These are phyloP conservation scores for Hordeum vulgare DNA, from an alignment of 176 grass and related monocot genomes.

Conservation along the genomic window MorexV3_pseudomolecules_assembly NC_058523.1:72029803-72030302, in stretches of 20 bases:
- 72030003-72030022: neutral
- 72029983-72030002: neutral
- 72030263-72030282: neutral
- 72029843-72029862: neutral
- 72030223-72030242: neutral
- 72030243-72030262: neutral
- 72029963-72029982: neutral
- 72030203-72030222: too few species aligned
- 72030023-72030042: neutral
- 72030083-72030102: neutral
- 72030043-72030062: neutral
- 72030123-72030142: neutral
- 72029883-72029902: neutral
- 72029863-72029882: neutral
- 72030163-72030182: neutral
- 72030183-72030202: too few species aligned
- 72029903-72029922: neutral
- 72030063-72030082: neutral
- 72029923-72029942: neutral
- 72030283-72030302: constrained; percentile 37
- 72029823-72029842: neutral
- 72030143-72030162: neutral
- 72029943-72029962: neutral
- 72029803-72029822: neutral
- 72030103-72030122: neutral